These are phyloP conservation scores for Blumeria graminis DNA, from an alignment of 2,329 filamentous ascomycete species.

Conservation along the genomic window DNA sequence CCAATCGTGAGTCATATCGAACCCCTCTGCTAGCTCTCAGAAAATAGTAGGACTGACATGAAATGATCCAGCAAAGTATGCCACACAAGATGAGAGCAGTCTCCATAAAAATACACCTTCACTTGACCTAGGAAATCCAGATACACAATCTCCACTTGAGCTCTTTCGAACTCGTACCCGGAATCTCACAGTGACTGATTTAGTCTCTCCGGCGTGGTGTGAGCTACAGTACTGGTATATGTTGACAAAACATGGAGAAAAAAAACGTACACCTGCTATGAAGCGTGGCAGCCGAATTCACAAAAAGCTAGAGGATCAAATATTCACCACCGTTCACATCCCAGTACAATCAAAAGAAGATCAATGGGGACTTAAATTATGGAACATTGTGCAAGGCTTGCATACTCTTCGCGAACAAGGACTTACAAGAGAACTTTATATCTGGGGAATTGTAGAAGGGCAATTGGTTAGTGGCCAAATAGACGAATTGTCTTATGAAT, in stretches of 20 bases:
- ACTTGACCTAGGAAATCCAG: constrained; percentile 7
- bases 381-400: constrained; percentile 77
- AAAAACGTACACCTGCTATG: constrained; percentile 61
- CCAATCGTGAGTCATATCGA: too few species aligned
- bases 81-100: too few species aligned
- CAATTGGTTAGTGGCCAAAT: constrained; percentile 76
- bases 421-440: constrained; percentile 49
- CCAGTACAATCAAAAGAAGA: constrained; percentile 57
- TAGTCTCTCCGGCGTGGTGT: constrained; percentile 82
- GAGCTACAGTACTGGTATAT: constrained; percentile 85
- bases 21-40: too few species aligned
- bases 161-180: constrained; percentile 55
- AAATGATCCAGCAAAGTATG: too few species aligned
- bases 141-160: constrained; percentile 40
- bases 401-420: constrained; percentile 47
- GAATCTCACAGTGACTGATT: constrained; percentile 69
- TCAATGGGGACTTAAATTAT: constrained; percentile 55
- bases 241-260: constrained; percentile 52
- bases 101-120: too few species aligned
- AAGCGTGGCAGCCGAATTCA: constrained; percentile 59
- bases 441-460: constrained; percentile 69
- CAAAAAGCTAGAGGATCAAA: constrained; percentile 59
- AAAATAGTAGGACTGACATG: too few species aligned
- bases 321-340: constrained; percentile 54
- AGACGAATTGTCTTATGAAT: constrained; percentile 57